Conservation (phyloP, 179 eudicot genomes). For the Amaranthus tricolor region DNA sequence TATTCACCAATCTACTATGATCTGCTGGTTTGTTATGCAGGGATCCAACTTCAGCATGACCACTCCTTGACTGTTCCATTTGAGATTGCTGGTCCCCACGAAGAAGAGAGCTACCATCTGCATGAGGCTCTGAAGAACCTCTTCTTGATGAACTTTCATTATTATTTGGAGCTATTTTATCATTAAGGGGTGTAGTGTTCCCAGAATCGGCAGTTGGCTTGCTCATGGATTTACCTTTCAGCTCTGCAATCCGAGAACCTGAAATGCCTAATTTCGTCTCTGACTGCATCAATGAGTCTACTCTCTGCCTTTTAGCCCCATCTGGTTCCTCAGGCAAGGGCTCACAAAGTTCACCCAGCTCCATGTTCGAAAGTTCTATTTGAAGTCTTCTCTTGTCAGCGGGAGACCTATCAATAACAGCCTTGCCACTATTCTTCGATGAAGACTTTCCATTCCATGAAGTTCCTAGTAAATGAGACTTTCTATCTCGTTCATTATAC, state of each 20-base stretch:
- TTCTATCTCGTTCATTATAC: slow-evolving; percentile 38
- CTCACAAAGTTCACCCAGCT: slow-evolving; percentile 95
- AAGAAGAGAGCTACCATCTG: slow-evolving; percentile 42
- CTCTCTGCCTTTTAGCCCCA: slow-evolving; percentile 40
- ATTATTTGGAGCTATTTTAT: slow-evolving; percentile 35
- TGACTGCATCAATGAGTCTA: slow-evolving; percentile 59
- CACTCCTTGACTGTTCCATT: slow-evolving; percentile 37
- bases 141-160: slow-evolving; percentile 40
- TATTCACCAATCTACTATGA: slow-evolving; percentile 36
- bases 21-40: slow-evolving; percentile 40
- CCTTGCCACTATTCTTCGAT: slow-evolving; percentile 33
- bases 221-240: slow-evolving; percentile 42
- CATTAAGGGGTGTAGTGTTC: slow-evolving; percentile 37
- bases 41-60: slow-evolving; percentile 35
- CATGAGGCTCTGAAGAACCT: slow-evolving; percentile 42
- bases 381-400: slow-evolving; percentile 49
- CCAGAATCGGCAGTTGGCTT: slow-evolving; percentile 38
- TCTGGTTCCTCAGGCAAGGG: slow-evolving; percentile 54
- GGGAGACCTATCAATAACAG: slow-evolving; percentile 38
- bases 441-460: slow-evolving; percentile 31
- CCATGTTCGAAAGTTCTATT: slow-evolving; percentile 83
- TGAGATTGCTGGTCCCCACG: slow-evolving; percentile 34
- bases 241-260: slow-evolving; percentile 51
- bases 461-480: slow-evolving; percentile 33
- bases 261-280: slow-evolving; percentile 41